phyloP scores from a whole-genome alignment of 1,139 yeast genomes.

The Candida albicans region DNA sequence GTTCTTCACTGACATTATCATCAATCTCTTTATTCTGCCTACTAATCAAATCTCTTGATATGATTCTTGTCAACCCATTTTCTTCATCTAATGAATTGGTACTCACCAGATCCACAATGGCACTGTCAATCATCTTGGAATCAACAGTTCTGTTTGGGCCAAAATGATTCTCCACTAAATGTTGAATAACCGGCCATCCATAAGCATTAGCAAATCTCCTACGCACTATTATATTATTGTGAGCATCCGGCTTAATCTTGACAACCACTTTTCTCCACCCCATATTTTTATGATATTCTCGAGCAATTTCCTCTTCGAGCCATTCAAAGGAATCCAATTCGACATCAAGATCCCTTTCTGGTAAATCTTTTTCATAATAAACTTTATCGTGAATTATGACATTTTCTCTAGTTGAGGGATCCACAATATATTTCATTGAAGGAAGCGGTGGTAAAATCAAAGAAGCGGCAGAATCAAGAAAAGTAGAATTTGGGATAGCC shows the following conservation, averaged over 20 bases:
- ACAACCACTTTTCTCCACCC: constrained; percentile 93
- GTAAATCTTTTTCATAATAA: constrained; percentile 38
- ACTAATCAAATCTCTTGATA: constrained; percentile 37
- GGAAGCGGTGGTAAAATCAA: constrained; percentile 89
- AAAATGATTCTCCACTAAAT: constrained; percentile 52
- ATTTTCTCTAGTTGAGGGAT: constrained; percentile 47
- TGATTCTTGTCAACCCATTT: constrained; percentile 30
- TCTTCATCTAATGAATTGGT: constrained; percentile 29
- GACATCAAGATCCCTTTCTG: constrained; percentile 12
- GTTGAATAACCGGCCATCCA: constrained; percentile 94
- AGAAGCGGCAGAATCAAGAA: constrained; percentile 80
- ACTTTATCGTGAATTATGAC: constrained; percentile 44
- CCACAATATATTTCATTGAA: constrained; percentile 62
- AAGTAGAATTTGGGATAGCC: constrained; percentile 66
- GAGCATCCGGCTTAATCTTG: constrained; percentile 88
- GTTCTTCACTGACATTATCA: constrained; percentile 17
- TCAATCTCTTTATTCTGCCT: constrained; percentile 39
- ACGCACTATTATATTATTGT: constrained; percentile 87
- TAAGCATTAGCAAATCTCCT: constrained; percentile 89
- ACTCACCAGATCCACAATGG: constrained; percentile 1
- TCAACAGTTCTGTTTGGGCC: constrained; percentile 14
- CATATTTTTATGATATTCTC: constrained; percentile 84
- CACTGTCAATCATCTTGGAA: constrained; percentile 3
- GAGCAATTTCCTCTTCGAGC: constrained; percentile 81
- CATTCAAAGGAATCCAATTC: constrained; percentile 21